Evolutionary conservation across 768 basidiomycete genomes (phyloP), one percentile per base, ranked within the genome.

Genomic region (Pisolithus albus): DNA sequence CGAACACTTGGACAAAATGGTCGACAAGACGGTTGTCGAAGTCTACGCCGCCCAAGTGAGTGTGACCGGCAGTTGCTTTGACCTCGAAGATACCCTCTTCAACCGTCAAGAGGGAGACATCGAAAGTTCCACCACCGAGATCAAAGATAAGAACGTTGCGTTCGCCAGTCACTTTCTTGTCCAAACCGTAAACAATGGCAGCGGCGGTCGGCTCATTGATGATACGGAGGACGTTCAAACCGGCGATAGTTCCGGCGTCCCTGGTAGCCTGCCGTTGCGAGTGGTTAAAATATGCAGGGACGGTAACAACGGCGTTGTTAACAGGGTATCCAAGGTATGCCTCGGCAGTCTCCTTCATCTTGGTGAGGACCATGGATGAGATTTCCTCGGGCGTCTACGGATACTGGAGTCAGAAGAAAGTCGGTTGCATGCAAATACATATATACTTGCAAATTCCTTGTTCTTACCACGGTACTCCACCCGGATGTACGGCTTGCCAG

Each of bases 231-330:
- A 76, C 73, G 38, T 72, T 70, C 23, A 76, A 66, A 56, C 73
- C 75, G 46, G 75, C 72, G 56, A 76, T 75, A 30, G 67, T 68
- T 42, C 73, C 74, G 49, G 75, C 73, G 55, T 75, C 73, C 56
- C 72, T 75, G 59, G 73, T 75, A 11, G 73, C 73, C 51, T 73
- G 70, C 53, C 75, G 70, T 56, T 76, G 74, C 48, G 73, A 69
- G 62, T 75, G 70, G 64, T 74, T 75, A 64, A 75, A 76, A 65
- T 73, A 94, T 3, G 92, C 92, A 4, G 92, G 92, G 45, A 94
- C 92, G 21, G 91, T 93, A 64, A 94, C 76, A 61, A 94, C 92
- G 38, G 84, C 84, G 55, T 86, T 81, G 60, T 82, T 85, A 52
- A 41, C 40, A 6, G 4, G 39, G 60, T 76, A 72, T 24, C 81